These are phyloP conservation scores for Talaromyces sp. DNA, from an alignment of 2,329 filamentous ascomycete species.

Conservation along the genomic window DNA sequence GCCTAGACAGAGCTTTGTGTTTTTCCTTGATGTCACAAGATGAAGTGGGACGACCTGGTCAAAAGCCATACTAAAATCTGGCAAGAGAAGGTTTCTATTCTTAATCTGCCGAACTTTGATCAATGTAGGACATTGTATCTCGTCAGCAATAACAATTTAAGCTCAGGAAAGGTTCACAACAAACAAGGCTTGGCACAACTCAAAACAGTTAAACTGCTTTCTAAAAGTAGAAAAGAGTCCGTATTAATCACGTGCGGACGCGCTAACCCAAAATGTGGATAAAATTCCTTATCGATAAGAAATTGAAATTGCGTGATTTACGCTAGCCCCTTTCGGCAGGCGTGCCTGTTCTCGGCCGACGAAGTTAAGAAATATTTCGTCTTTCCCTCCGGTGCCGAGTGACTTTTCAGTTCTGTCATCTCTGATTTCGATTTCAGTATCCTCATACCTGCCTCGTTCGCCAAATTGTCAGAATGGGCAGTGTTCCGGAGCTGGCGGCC, in stretches of 20 bases:
- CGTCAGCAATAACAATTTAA: not conserved
- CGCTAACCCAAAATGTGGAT: not conserved
- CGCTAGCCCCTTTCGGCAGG: conserved; percentile 11
- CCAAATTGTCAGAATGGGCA: conserved; percentile 3
- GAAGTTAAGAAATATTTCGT: not conserved
- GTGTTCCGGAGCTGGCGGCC: conserved; percentile 40
- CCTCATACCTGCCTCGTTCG: not conserved
- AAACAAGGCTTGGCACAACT: not conserved
- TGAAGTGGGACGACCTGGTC: not conserved
- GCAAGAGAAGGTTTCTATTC: not conserved
- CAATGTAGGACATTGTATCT: not conserved
- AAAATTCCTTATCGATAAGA: conserved; percentile 14
- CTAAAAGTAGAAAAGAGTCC: not conserved
- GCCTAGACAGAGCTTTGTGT: no score
- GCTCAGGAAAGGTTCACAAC: not conserved
- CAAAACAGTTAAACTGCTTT: not conserved
- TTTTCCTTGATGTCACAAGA: not conserved
- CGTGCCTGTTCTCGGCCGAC: conserved; percentile 6
- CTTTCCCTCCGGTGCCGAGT: not conserved
- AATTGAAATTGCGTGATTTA: conserved; percentile 14
- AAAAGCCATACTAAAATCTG: not conserved
- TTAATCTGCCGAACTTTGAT: not conserved
- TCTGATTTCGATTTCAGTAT: not conserved
- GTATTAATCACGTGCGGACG: not conserved
- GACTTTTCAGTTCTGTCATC: conserved; percentile 6